Evolutionary conservation across 176 grass and related monocot genomes (phyloP).

Genomic region (Sorghum bicolor): Sorghum_bicolor_NCBIv3 NC_012870.2:25087501-25088000

Average conservation of each 20-base stretch:
- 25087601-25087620: slow-evolving; percentile 61
- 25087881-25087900: not conserved
- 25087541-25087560: not conserved
- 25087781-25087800: not conserved
- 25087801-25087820: not conserved
- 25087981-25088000: not conserved
- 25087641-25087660: slow-evolving; percentile 80
- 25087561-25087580: slow-evolving; percentile 59
- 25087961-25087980: too few relatives aligned
- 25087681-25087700: slow-evolving; percentile 55
- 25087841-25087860: not conserved
- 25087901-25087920: too few relatives aligned
- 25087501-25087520: not conserved
- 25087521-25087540: not conserved
- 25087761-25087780: not conserved
- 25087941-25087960: too few relatives aligned
- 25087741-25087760: not conserved
- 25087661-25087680: slow-evolving; percentile 70
- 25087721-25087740: not conserved
- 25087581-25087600: slow-evolving; percentile 57
- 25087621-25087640: slow-evolving; percentile 67
- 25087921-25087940: not conserved
- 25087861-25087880: not conserved
- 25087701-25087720: slow-evolving; percentile 33
- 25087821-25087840: not conserved